These are phyloP conservation scores for Metschnikowia koreensis DNA, from an alignment of 805 yeast genomes.

Conservation along the genomic window DNA sequence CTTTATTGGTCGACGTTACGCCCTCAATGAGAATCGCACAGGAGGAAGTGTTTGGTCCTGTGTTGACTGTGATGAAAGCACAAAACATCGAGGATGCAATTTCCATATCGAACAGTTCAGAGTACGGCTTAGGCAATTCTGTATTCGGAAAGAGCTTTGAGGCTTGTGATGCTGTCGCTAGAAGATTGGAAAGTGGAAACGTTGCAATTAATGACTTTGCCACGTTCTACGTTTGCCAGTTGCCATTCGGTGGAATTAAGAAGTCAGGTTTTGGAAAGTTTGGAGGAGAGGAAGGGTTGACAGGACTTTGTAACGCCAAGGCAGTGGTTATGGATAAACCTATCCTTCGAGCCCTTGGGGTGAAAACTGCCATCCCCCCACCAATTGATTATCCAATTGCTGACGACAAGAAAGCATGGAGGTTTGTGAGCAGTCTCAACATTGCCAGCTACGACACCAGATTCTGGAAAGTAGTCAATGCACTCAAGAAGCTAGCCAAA, in stretches of 20 bases:
- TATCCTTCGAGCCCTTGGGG: conserved; percentile 51
- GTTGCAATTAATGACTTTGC: conserved; percentile 98
- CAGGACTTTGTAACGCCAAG: conserved; percentile 85
- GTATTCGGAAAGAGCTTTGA: conserved; percentile 70
- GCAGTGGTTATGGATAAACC: conserved; percentile 83
- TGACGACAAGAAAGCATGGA: conserved; percentile 83
- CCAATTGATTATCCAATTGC: conserved; percentile 90
- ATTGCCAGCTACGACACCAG: conserved; percentile 80
- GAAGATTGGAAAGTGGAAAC: conserved; percentile 73
- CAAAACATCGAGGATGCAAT: conserved; percentile 64
- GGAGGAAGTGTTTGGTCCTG: conserved; percentile 94
- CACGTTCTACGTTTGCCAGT: conserved; percentile 89
- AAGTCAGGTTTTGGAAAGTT: conserved; percentile 97
- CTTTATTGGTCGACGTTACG: conserved; percentile 79
- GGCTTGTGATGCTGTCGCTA: conserved; percentile 61
- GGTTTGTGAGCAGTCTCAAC: conserved; percentile 76
- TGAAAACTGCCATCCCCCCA: conserved; percentile 81
- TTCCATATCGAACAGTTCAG: conserved; percentile 75
- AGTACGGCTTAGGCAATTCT: conserved; percentile 89
- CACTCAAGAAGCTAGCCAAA: conserved; percentile 38
- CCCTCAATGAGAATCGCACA: conserved; percentile 73
- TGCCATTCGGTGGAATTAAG: conserved; percentile 94
- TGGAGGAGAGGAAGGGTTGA: conserved; percentile 96
- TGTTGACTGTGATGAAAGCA: conserved; percentile 78
- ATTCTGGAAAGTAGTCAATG: conserved; percentile 56